Evolutionary conservation across 352 stramenopile genomes (phyloP).

Genomic region (Globisporangium viniferum): DNA sequence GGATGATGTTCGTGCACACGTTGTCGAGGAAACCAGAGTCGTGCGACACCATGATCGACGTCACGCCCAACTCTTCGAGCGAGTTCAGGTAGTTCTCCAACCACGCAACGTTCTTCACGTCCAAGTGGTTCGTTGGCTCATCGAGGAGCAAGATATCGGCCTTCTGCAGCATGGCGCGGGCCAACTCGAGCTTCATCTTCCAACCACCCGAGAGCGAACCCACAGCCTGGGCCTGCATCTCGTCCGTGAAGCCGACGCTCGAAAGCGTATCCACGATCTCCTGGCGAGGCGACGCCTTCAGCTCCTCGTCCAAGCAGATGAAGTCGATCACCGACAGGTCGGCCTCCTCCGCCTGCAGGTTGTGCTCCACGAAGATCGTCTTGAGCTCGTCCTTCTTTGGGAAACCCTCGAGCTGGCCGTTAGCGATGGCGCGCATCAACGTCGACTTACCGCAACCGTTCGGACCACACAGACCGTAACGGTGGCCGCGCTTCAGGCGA

Average conservation of each 20-base stretch:
- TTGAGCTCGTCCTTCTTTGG: constrained; percentile 92
- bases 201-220: constrained; percentile 94
- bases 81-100: constrained; percentile 90
- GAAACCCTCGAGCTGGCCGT: constrained; percentile 96
- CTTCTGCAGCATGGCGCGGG: constrained; percentile 93
- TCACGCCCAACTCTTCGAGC: constrained; percentile 77
- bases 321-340: constrained; percentile 84
- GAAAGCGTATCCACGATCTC: constrained; percentile 91
- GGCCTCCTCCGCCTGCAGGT: constrained; percentile 91
- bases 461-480: constrained; percentile 94
- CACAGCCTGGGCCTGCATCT: constrained; percentile 92
- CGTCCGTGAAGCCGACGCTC: constrained; percentile 91
- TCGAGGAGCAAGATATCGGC: constrained; percentile 96
- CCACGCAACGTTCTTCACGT: constrained; percentile 92
- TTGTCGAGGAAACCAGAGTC: constrained; percentile 98
- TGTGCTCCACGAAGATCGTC: constrained; percentile 97
- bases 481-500: constrained; percentile 88
- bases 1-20: constrained; percentile 97
- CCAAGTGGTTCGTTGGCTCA: constrained; percentile 94
- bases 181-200: constrained; percentile 95
- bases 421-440: constrained; percentile 95
- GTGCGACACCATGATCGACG: constrained; percentile 94
- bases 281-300: constrained; percentile 86
- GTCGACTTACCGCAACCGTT: constrained; percentile 95
- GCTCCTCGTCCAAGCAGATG: constrained; percentile 85